phyloP scores from a whole-genome alignment of 2,329 filamentous ascomycete species.

The Botrytis fabae region DNA sequence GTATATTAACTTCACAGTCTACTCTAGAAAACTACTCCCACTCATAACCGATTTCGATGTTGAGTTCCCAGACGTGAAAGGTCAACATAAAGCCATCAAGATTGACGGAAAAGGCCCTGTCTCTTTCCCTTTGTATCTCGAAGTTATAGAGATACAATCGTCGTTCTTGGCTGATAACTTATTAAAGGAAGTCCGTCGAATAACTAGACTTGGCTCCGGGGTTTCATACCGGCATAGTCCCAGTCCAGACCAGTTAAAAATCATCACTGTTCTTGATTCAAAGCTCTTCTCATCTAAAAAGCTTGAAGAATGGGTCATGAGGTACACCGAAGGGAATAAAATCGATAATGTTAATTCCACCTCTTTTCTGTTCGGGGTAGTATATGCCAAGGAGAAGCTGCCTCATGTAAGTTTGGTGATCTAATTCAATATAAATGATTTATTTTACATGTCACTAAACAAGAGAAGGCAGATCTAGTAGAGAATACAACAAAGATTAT shows the following conservation, averaged over 20 bases:
- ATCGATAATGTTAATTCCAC: constrained; percentile 3
- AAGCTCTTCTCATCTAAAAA: constrained; percentile 3
- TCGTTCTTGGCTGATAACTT: constrained; percentile 22
- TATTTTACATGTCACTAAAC: neutral
- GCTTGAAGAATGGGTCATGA: constrained; percentile 36
- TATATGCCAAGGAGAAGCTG: constrained; percentile 33
- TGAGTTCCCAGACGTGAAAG: neutral
- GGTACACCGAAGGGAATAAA: constrained; percentile 34
- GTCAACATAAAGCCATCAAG: constrained; percentile 22
- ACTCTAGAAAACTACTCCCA: neutral
- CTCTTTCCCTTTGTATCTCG: constrained; percentile 29
- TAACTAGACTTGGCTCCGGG: neutral
- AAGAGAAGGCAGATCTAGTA: constrained; percentile 18
- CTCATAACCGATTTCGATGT: constrained; percentile 16
- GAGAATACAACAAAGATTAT: constrained; percentile 21
- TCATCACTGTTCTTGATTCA: constrained; percentile 12
- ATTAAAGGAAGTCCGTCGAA: constrained; percentile 3
- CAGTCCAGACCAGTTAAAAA: neutral
- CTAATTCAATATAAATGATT: neutral
- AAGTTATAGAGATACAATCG: constrained; percentile 21
- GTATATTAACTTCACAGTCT: neutral
- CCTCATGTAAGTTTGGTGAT: constrained; percentile 26
- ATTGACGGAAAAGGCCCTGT: constrained; percentile 33
- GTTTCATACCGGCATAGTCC: neutral
- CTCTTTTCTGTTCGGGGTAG: constrained; percentile 31